Evolutionary conservation across 2,329 filamentous ascomycete species (phyloP), one percentile per base, ranked within the genome.

Genomic region (Thielaviopsis euricoi): DNA sequence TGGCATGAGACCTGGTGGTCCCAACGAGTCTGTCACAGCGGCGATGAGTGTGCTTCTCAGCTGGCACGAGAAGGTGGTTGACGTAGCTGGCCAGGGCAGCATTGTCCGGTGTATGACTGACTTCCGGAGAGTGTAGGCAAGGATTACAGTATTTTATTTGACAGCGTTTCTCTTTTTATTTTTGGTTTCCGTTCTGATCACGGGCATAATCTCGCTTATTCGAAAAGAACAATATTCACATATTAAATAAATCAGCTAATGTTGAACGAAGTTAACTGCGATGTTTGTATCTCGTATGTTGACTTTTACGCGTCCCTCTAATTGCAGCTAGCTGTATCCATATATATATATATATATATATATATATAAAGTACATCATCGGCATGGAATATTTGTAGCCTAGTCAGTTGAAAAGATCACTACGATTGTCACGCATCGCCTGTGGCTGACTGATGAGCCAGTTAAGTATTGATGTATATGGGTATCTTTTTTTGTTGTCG

Each of bases 11-110:
- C 76, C 80, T 7, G 76, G 74, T 25, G 73, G 66, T 9, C 68
- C 74, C 43, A 79, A 75, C 67, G 81, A 85, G 67, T 86, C 87
- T 52, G 84, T 88, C 62, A 87, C 88, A 40, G 85, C 89, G 59
- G 86, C 85, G 57, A 97, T 97, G 93, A 97, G 93, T 68, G 93
- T 98, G 55, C 71, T 98, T 68, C 75, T 98, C 64, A 96, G 89
- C 72, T 98, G 93, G 93, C 93, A 98, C 69, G 93, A 98, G 76
- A 98, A 96, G 79, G 80, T 96, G 62, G 89, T 97, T 4, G 93
- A 98, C 67, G 83, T 96, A 66, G 88, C 89, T 43, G 93, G 93
- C 23, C 77, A 89, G 64, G 93, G 93, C 51, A 89, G 87, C 70
- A 93, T 98, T 71, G 87, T 89, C 62, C 82, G 93, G 65, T 89